Conservation (phyloP, 305 asterid species). For the Fraxinus greggii region DNA sequence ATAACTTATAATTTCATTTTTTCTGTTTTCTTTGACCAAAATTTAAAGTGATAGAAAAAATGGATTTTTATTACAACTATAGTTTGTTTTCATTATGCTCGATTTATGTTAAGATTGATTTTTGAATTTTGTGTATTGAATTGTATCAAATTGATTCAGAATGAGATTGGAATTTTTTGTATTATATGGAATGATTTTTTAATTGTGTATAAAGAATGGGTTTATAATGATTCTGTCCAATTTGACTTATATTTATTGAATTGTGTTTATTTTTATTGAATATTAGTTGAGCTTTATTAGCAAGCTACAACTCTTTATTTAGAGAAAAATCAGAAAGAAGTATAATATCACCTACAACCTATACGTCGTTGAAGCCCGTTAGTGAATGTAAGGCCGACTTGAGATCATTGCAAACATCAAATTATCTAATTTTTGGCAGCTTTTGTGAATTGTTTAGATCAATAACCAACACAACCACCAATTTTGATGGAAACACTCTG, state of each 20-base stretch:
- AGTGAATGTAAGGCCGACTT: background rate
- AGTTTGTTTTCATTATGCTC: too few relatives aligned
- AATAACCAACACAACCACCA: background rate
- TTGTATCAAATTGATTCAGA: too few relatives aligned
- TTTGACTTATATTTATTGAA: background rate
- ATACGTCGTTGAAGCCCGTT: background rate
- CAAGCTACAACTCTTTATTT: background rate
- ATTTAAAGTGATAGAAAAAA: too few relatives aligned
- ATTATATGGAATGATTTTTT: too few relatives aligned
- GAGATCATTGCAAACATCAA: background rate
- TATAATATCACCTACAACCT: background rate
- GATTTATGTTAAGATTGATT: too few relatives aligned
- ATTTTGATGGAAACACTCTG: background rate
- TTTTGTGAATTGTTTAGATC: background rate
- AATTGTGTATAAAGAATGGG: too few relatives aligned
- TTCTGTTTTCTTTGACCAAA: too few relatives aligned
- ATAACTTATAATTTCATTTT: too few relatives aligned
- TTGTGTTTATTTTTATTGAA: background rate
- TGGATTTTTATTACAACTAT: too few relatives aligned
- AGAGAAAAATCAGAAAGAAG: background rate
- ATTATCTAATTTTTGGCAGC: background rate
- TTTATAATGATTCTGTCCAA: background rate
- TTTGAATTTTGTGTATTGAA: too few relatives aligned
- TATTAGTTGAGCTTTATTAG: background rate
- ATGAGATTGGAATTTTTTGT: too few relatives aligned